Evolutionary conservation across 2,329 filamentous ascomycete species (phyloP).

Genomic region (Cladosporium sp.): DNA sequence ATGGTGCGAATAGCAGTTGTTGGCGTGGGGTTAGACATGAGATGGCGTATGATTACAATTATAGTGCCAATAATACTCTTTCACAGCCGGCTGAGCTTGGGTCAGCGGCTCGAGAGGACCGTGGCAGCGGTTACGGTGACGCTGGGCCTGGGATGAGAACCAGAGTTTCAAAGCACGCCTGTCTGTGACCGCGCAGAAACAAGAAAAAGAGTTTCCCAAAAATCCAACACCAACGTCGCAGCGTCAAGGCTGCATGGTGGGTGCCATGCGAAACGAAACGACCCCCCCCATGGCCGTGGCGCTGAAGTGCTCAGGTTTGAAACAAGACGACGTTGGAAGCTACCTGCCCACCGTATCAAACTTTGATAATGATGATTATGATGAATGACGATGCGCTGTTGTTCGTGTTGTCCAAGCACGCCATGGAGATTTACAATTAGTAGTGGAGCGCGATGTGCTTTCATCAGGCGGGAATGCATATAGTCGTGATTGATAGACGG

Average conservation of each 20-base stretch:
- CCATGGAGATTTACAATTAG: background rate
- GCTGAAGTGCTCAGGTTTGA: background rate
- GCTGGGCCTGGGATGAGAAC: background rate
- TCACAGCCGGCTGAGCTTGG: background rate
- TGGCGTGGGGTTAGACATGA: background rate
- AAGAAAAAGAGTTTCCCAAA: background rate
- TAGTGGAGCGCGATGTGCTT: background rate
- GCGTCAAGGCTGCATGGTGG: constrained; percentile 2
- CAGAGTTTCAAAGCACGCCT: background rate
- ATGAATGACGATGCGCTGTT: background rate
- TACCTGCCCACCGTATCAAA: background rate
- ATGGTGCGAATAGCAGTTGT: background rate
- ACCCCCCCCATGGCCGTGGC: background rate
- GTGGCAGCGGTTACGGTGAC: background rate
- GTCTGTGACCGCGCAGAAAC: background rate
- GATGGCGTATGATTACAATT: background rate
- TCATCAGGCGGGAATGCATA: background rate
- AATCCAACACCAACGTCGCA: background rate
- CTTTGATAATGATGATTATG: background rate
- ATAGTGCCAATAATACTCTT: background rate
- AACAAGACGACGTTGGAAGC: constrained; percentile 1
- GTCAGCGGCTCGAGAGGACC: background rate
- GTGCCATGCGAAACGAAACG: constrained; percentile 6
- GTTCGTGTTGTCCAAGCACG: background rate
- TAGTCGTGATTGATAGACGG: background rate